A percentile compares a stretch with the other conserved stretches of the same genome.
These are phyloP conservation scores for Ophiostoma montium DNA, from an alignment of 2,329 filamentous ascomycete genomes.

Conservation along the genomic window DNA sequence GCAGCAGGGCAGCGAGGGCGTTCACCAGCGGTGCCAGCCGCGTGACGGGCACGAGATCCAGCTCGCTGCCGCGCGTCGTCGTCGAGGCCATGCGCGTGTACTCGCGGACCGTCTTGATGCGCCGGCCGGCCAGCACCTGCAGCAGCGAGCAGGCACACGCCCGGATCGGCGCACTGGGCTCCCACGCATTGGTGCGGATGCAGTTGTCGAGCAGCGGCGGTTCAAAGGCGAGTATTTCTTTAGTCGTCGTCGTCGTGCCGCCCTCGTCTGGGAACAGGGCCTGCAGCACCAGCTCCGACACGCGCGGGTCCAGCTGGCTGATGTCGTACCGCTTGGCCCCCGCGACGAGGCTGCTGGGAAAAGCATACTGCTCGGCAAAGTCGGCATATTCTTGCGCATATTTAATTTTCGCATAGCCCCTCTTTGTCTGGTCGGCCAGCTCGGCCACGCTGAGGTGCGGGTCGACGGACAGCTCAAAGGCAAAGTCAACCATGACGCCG, in stretches of 20 bases:
- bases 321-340: background rate
- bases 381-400: conserved; percentile 14
- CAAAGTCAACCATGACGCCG: conserved; percentile 12
- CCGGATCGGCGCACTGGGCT: conserved; percentile 22
- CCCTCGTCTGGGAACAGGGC: conserved; percentile 5
- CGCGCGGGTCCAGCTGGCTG: conserved; percentile 17
- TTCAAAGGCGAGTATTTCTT: conserved; percentile 25
- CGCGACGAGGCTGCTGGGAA: background rate
- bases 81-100: conserved; percentile 24
- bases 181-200: conserved; percentile 25
- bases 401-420: conserved; percentile 5
- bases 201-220: conserved; percentile 27
- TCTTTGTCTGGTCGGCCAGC: conserved; percentile 15
- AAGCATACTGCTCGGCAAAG: conserved; percentile 17
- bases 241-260: background rate
- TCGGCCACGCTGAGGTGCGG: conserved; percentile 14
- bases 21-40: conserved; percentile 9
- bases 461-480: conserved; percentile 21
- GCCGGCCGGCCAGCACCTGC: conserved; percentile 12
- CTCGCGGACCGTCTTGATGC: conserved; percentile 20
- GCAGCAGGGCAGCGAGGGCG: conserved; percentile 14
- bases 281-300: conserved; percentile 17
- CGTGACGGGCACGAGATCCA: conserved; percentile 16
- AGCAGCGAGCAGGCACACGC: conserved; percentile 24
- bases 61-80: conserved; percentile 18